Base-by-base conservation (phyloP, 2,329 filamentous ascomycete genomes). In the Aspergillus transmontanensis region DNA sequence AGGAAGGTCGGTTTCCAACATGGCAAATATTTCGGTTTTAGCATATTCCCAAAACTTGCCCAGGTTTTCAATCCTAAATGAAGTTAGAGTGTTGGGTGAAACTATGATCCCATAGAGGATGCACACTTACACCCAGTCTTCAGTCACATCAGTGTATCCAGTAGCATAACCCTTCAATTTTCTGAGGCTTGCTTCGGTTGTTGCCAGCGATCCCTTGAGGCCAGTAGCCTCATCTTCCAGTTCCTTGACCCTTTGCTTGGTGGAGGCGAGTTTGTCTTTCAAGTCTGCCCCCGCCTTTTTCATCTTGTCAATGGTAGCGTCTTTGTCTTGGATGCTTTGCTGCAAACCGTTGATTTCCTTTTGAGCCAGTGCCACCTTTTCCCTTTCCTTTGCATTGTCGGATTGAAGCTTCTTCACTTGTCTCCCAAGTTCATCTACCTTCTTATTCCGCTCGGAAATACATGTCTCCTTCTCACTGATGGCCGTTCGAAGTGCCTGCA, bases 61-160 rank as follows among this genome's bases (percentile, higher is more conserved):
- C 2, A 41, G 1, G 19, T 7, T 10, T 1, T 41, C 16, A 41
- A 41, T 41, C 0, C 39, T 41, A n/a, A 10, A n/a, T 9, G 39
- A n/a, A 4, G 39, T 41, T 19, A 41, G 39, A 41, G 16, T 41
- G 16, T 41, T 41, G 7, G 16, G 39, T n/a, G 19, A n/a, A n/a
- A 2, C 39, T 2, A 19, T 41, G 39, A 2, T n/a, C 39, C 39
- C 19, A 10, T 9, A 19, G 16, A 9, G 3, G 4, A 41, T n/a
- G 39, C 16, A n/a, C 39, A 19, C 39, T n/a, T 4, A 41, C 39
- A 1, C 19, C 9, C 7, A 19, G 2, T 41, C 39, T n/a, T 41
- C 39, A 9, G 16, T 41, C 0, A 41, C 0, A 0, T 7, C 19
- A n/a, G 0, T 41, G 16, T 41, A 41, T 9, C 16, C 1, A n/a